A percentile compares a stretch with the other conserved stretches of the same genome.
Evolutionary conservation across 2,329 filamentous ascomycete species (phyloP).

Genomic region (Harringtonia lauricola): DNA sequence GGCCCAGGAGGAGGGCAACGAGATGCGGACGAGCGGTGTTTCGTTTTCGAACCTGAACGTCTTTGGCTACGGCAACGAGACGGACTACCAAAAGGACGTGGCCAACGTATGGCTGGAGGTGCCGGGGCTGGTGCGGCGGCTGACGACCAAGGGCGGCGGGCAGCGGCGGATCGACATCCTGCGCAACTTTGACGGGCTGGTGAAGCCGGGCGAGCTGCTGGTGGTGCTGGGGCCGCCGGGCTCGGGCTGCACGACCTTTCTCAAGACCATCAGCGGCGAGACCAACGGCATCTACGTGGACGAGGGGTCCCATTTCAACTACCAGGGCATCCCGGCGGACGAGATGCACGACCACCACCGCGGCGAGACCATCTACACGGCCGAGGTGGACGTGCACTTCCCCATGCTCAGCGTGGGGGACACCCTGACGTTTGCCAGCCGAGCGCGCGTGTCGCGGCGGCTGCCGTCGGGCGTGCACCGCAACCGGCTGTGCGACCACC

Average conservation of each 20-base stretch:
- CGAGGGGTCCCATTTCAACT: constrained; percentile 62
- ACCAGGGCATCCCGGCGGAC: constrained; percentile 59
- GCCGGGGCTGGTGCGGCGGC: constrained; percentile 28
- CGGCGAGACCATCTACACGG: constrained; percentile 78
- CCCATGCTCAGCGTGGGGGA: constrained; percentile 66
- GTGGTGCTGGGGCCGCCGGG: constrained; percentile 62
- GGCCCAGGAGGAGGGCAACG: constrained; percentile 34
- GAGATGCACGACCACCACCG: constrained; percentile 69
- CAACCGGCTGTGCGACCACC: constrained; percentile 41
- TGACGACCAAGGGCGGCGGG: constrained; percentile 39
- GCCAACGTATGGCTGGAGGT: constrained; percentile 46
- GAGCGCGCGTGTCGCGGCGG: constrained; percentile 53
- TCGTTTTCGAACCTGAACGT: constrained; percentile 57
- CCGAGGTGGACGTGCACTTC: constrained; percentile 74
- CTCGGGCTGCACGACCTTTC: constrained; percentile 66
- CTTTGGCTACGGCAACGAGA: constrained; percentile 53
- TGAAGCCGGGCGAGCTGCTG: constrained; percentile 61
- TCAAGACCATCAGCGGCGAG: constrained; percentile 75
- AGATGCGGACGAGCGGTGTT: constrained; percentile 45
- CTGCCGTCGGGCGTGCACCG: constrained; percentile 47
- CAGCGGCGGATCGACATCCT: constrained; percentile 54
- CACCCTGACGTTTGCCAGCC: constrained; percentile 66
- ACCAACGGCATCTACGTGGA: constrained; percentile 69
- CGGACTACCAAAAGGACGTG: constrained; percentile 60
- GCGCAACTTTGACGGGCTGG: constrained; percentile 53